These are phyloP conservation scores for Lasiodiplodia citricola DNA, from an alignment of 2,329 filamentous ascomycete genomes.

Conservation along the genomic window DNA sequence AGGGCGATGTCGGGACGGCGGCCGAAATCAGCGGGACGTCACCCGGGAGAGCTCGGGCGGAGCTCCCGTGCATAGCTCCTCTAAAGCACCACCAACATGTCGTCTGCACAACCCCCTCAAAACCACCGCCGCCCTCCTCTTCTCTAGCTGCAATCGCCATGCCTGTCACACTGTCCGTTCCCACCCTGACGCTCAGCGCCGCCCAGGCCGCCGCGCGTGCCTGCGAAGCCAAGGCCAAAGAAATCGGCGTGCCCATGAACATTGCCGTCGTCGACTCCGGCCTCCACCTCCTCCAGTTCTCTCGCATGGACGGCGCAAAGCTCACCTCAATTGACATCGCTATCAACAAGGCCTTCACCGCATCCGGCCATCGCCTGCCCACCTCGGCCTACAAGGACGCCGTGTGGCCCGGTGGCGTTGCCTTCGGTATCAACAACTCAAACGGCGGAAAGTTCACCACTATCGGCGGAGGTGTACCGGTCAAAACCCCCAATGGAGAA, in stretches of 20 bases:
- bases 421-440: slow-evolving; percentile 58
- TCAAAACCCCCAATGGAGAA: slow-evolving; percentile 52
- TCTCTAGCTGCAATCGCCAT: background rate
- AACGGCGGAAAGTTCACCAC: slow-evolving; percentile 61
- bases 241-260: slow-evolving; percentile 52
- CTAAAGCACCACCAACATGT: slow-evolving; percentile 2
- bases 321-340: slow-evolving; percentile 65
- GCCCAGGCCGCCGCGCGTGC: slow-evolving; percentile 44
- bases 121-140: background rate
- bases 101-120: background rate
- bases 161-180: slow-evolving; percentile 35
- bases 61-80: slow-evolving; percentile 2
- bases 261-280: slow-evolving; percentile 55
- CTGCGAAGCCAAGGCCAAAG: slow-evolving; percentile 42
- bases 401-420: slow-evolving; percentile 59
- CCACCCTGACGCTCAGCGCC: slow-evolving; percentile 43
- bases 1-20: slow-evolving; percentile 27
- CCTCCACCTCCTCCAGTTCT: slow-evolving; percentile 54
- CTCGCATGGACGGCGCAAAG: slow-evolving; percentile 56
- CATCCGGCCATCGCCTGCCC: slow-evolving; percentile 59
- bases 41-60: slow-evolving; percentile 28
- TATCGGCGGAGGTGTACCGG: slow-evolving; percentile 60
- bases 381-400: slow-evolving; percentile 60
- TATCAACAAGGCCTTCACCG: slow-evolving; percentile 67
- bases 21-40: slow-evolving; percentile 26